Evolutionary conservation across 1,284 basidiomycete species (phyloP), one percentile per base, ranked within the genome.

Genomic region (Laetiporus sulphureus): DNA sequence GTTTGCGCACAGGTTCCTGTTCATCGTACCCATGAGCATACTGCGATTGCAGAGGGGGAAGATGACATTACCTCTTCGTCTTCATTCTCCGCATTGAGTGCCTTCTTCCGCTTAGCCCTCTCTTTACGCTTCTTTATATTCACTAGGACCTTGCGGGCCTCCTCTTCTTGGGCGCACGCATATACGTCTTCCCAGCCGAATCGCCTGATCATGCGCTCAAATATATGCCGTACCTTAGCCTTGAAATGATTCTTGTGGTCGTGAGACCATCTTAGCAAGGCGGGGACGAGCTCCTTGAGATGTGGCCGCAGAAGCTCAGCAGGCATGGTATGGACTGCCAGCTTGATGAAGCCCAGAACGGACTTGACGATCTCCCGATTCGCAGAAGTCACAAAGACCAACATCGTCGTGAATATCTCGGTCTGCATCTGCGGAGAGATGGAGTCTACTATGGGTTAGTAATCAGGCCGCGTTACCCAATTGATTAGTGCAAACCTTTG

Each of bases 221-320:
- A 92, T 46, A 99, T 93, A 64, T 98, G 94, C 34, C 92, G 79
- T 11, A 97, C 91, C 68, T 97, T 98, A 42, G 78, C 74, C 64
- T 99, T 99, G 79, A 99, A 99, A 63, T 98, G 95, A 60, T 99
- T 97, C 63, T 95, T 95, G 69, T 99, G 94, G 61, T 97, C 93
- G 57, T 95, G 90, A 5, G 91, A 91, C 92, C 95, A 96, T 42
- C 73, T 74, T 19, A 99, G 71, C 13, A 99, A 73, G 0, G 85
- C 87, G 0, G 91, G 89, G 0, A 99, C 89, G 11, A 98, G 72
- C 15, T 73, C 70, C 21, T 73, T 70, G 11, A 99, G 72, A 56
- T 94, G 83, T 0, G 83, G 82, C 20, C 76, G 77, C 35, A 98
- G 71, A 36, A 91, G 62, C 4, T 83, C 75, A 0, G 70, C 56